Conservation (phyloP, 345 rosid genomes). For the Mallotus nudiflorus region DNA sequence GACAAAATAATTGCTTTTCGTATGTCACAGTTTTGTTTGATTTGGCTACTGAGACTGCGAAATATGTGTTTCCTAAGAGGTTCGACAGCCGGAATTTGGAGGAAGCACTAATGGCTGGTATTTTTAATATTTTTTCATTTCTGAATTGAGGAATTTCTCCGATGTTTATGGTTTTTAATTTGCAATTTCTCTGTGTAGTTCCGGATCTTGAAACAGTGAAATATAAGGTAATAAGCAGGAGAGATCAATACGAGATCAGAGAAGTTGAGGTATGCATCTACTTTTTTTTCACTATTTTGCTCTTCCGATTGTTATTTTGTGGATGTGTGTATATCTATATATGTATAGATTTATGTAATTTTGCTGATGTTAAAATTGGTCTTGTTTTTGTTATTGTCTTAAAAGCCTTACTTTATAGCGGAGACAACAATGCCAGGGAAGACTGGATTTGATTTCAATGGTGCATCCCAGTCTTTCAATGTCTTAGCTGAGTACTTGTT, state of each 20-base stretch:
- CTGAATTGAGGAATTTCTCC: not conserved
- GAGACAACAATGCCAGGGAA: constrained; percentile 83
- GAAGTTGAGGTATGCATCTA: constrained; percentile 63
- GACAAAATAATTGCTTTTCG: too few relatives aligned
- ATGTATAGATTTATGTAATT: not conserved
- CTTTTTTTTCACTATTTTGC: not conserved
- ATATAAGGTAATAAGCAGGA: constrained; percentile 55
- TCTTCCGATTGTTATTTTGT: too few relatives aligned
- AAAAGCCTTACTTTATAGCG: constrained; percentile 75
- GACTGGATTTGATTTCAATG: constrained; percentile 70
- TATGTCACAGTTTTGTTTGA: constrained; percentile 57
- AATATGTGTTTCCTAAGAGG: constrained; percentile 76
- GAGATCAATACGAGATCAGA: constrained; percentile 72
- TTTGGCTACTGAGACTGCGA: constrained; percentile 67
- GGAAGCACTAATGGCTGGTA: constrained; percentile 90
- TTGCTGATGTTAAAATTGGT: not conserved
- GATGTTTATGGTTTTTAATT: not conserved
- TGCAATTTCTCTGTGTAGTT: constrained; percentile 36
- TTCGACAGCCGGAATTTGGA: constrained; percentile 64
- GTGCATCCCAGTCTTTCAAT: constrained; percentile 77
- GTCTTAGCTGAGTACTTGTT: constrained; percentile 88
- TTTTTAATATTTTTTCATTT: not conserved
- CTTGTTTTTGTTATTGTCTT: constrained; percentile 12
- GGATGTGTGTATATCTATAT: too few relatives aligned
- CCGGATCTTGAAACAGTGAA: constrained; percentile 84